These are phyloP conservation scores for Hemerocallis citrina DNA, from an alignment of 106 monocot genomes.

Conservation along the genomic window DNA sequence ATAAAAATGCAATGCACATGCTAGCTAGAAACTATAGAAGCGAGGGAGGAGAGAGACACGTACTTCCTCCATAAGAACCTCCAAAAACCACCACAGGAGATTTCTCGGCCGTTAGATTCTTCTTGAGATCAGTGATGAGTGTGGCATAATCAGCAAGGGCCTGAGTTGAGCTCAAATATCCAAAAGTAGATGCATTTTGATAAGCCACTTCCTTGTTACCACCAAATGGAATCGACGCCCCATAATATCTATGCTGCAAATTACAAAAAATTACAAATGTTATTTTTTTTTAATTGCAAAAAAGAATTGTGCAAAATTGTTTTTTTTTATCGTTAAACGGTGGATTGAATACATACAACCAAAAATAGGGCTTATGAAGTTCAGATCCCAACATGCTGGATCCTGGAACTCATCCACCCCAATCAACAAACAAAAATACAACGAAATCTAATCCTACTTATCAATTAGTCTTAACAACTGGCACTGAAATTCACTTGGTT, in stretches of 20 bases:
- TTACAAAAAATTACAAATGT: background rate
- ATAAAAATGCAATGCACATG: too few relatives aligned
- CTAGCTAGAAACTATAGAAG: background rate
- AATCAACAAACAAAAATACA: background rate
- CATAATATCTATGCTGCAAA: conserved; percentile 88
- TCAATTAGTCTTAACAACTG: background rate
- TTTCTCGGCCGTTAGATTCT: conserved; percentile 68
- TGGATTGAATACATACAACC: too few relatives aligned
- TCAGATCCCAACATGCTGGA: too few relatives aligned
- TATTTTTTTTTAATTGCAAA: too few relatives aligned
- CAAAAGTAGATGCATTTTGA: conserved; percentile 40
- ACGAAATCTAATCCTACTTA: too few relatives aligned
- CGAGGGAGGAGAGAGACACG: too few relatives aligned
- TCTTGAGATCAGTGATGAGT: conserved; percentile 73
- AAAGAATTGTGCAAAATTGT: too few relatives aligned
- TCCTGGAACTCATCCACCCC: too few relatives aligned
- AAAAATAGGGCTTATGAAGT: too few relatives aligned
- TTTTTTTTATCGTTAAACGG: too few relatives aligned
- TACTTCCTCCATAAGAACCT: conserved; percentile 97
- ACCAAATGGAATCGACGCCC: conserved; percentile 80
- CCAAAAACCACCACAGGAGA: conserved; percentile 90
- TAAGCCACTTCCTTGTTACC: conserved; percentile 28
- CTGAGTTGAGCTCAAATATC: conserved; percentile 74
- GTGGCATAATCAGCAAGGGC: conserved; percentile 80
- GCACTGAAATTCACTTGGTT: background rate